A percentile compares a stretch with the other conserved stretches of the same genome.
Conservation (phyloP, 2,329 filamentous ascomycete species). For the Hypoxylon sp. region DNA sequence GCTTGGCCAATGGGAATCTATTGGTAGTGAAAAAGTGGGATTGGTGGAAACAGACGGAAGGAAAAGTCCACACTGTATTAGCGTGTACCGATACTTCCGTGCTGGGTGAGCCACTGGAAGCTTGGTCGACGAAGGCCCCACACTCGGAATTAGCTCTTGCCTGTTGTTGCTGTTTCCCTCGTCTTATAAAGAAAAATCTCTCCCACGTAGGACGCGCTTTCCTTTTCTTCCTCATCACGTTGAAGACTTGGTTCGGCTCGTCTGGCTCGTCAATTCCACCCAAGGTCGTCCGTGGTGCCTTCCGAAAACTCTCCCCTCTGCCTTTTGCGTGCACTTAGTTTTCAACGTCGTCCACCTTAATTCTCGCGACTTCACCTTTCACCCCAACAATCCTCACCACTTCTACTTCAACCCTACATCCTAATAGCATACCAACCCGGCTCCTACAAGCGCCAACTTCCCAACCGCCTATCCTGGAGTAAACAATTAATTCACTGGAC, state of each 20-base stretch:
- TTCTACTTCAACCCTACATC: constrained; percentile 33
- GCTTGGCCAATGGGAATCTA: constrained; percentile 36
- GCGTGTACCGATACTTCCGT: constrained; percentile 37
- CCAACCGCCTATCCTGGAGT: constrained; percentile 35
- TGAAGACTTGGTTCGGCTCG: constrained; percentile 45
- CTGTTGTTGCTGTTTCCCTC: constrained; percentile 34
- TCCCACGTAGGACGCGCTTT: constrained; percentile 39
- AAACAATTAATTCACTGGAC: constrained; percentile 30
- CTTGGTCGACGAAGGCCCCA: constrained; percentile 39
- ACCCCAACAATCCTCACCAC: constrained; percentile 40
- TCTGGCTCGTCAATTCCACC: constrained; percentile 45
- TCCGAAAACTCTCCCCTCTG: constrained; percentile 45
- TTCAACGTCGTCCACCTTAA: constrained; percentile 39
- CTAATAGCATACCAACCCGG: constrained; percentile 48
- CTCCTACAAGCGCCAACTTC: constrained; percentile 30
- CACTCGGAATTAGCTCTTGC: constrained; percentile 43
- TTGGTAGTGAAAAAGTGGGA: constrained; percentile 16
- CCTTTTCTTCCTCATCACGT: constrained; percentile 43
- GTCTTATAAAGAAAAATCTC: constrained; percentile 42
- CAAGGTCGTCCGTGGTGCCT: constrained; percentile 50
- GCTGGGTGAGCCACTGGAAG: constrained; percentile 30
- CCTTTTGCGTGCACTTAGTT: constrained; percentile 38
- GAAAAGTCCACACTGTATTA: constrained; percentile 35
- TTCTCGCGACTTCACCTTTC: constrained; percentile 35
- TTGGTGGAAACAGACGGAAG: constrained; percentile 29